phyloP scores from a whole-genome alignment of 305 asterid genomes.

The Solanum hybrid region DNA sequence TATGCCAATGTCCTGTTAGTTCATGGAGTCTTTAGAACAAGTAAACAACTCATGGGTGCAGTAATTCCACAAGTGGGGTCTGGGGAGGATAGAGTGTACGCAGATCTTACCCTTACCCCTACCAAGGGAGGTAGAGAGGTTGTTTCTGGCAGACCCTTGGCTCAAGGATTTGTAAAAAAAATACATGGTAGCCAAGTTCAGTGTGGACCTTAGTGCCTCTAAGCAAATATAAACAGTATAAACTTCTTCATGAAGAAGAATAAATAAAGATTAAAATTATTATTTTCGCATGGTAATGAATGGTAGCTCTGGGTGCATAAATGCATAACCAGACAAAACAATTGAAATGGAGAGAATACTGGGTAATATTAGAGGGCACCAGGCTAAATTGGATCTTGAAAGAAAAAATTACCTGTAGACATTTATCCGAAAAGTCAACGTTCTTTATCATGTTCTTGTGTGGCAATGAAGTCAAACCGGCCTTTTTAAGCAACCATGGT shows the following conservation, averaged over 20 bases:
- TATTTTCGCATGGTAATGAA: background rate
- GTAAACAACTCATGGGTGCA: background rate
- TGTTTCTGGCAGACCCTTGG: background rate
- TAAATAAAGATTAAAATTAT: background rate
- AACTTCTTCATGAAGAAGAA: background rate
- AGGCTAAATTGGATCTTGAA: background rate
- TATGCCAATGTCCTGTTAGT: conserved; percentile 49
- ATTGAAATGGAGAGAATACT: background rate
- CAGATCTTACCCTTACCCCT: background rate
- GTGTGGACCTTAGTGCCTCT: background rate
- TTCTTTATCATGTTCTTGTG: conserved; percentile 67
- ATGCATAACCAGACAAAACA: background rate
- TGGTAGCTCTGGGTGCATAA: background rate
- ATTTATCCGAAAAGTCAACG: conserved; percentile 55
- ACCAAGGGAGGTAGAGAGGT: background rate
- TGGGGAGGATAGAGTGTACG: background rate
- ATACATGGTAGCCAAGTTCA: background rate
- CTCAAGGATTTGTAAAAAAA: background rate
- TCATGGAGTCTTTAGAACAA: conserved; percentile 3
- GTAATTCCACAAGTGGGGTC: background rate
- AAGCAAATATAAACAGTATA: background rate
- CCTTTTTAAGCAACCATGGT: conserved; percentile 70
- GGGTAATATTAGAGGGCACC: background rate
- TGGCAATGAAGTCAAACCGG: conserved; percentile 50
- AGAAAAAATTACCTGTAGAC: conserved; percentile 42